These are phyloP conservation scores for Neopestalotiopsis clavispora DNA, from an alignment of 2,329 filamentous ascomycete genomes.

Conservation along the genomic window DNA sequence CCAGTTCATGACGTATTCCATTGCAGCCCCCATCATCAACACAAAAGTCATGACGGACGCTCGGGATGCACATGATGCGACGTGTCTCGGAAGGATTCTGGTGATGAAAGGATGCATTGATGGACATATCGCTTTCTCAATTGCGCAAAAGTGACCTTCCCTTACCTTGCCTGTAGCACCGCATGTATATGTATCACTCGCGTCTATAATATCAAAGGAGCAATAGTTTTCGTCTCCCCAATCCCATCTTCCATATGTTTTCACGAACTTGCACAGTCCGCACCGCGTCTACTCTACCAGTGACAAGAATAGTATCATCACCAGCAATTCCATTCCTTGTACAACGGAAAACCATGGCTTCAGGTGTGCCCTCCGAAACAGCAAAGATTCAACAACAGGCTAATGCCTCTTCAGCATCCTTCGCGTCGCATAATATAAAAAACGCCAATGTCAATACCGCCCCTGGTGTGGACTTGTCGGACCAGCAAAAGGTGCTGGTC, in stretches of 20 bases:
- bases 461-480: conserved; percentile 53
- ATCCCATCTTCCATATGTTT: background rate
- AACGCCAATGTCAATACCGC: conserved; percentile 59
- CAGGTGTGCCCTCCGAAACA: conserved; percentile 32
- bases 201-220: background rate
- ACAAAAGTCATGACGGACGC: background rate
- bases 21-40: background rate
- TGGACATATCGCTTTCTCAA: too few relatives aligned
- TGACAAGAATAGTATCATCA: background rate
- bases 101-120: background rate
- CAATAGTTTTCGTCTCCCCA: background rate
- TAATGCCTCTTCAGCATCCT: conserved; percentile 23
- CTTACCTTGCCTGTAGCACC: background rate
- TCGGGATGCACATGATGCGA: background rate
- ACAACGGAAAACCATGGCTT: conserved; percentile 30
- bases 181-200: background rate
- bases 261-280: background rate
- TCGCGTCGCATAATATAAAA: conserved; percentile 47
- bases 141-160: too few relatives aligned
- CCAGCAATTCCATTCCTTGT: background rate
- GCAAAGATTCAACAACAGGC: conserved; percentile 29
- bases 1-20: conserved; percentile 5
- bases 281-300: background rate
- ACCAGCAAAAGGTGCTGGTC: conserved; percentile 58
- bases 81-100: background rate